phyloP scores from a whole-genome alignment of 257 asterid species.

The Forsythia viridissima region DNA sequence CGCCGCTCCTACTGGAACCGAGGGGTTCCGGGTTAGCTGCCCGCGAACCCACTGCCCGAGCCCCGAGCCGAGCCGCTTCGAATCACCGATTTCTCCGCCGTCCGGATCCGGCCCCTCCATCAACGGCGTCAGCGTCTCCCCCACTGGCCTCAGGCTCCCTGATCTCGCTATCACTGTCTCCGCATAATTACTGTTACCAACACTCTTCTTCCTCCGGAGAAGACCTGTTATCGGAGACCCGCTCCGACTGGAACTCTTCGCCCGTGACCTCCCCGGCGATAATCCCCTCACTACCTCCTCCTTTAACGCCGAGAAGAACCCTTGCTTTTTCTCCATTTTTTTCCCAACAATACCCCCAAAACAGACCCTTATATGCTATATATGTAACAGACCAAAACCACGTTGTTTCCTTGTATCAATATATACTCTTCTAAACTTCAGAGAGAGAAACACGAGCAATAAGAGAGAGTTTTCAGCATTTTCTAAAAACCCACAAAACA shows the following conservation, averaged over 20 bases:
- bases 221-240: slow-evolving; percentile 65
- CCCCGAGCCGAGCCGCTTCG: slow-evolving; percentile 63
- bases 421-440: not conserved
- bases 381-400: not conserved
- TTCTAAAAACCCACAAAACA: not conserved
- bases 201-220: slow-evolving; percentile 60
- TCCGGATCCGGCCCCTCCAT: slow-evolving; percentile 86
- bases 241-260: slow-evolving; percentile 71
- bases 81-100: slow-evolving; percentile 56
- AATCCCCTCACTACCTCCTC: slow-evolving; percentile 87
- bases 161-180: slow-evolving; percentile 59
- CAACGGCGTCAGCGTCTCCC: slow-evolving; percentile 67
- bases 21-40: slow-evolving; percentile 64
- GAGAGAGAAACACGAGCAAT: not conserved
- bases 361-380: not conserved
- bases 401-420: not conserved
- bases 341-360: not conserved
- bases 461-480: not conserved
- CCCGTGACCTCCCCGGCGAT: slow-evolving; percentile 83
- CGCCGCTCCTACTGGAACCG: slow-evolving; percentile 37
- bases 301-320: slow-evolving; percentile 84
- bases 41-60: slow-evolving; percentile 75
- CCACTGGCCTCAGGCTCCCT: slow-evolving; percentile 69
- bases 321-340: slow-evolving; percentile 81
- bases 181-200: slow-evolving; percentile 21